Evolutionary conservation across 2,329 filamentous ascomycete genomes (phyloP), one percentile per base, ranked within the genome.

Genomic region (Phaeosphaeria sp.): DNA sequence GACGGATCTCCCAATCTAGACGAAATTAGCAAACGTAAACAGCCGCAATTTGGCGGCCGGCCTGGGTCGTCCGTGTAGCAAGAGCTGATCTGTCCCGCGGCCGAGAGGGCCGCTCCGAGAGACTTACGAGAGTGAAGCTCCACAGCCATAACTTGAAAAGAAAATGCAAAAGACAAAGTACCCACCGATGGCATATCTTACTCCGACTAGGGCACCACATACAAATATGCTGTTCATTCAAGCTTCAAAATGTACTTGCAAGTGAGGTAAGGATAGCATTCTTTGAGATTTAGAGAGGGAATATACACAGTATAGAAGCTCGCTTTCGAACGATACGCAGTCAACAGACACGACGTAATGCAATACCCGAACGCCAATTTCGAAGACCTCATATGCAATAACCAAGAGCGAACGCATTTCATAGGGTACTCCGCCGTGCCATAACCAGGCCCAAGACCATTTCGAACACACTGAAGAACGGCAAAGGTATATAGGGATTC

Each of bases 341-440:
- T 46, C 20, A 27, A 65, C 46, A 57, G 45, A 63, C 49, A 47
- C 24, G 52, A 60, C 64, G 63, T 67, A 60, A 36, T 59, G 51
- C 59, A 54, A 70, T 69, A 46, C 62, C 65, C 53, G 45, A 66
- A 68, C 63, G 63, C 66, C 63, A 51, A 57, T 7, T 42, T 50
- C 27, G 55, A 51, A 49, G 40, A 49, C 56, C 57, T 49, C 51
- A 57, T 52, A 72, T 72, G 64, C 66, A 68, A 62, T 42, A 59
- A 49, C 57, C 63, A 64, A 58, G 55, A 57, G 51, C 64, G 59
- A 54, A 55, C 61, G 56, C 65, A 66, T 25, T 50, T 59, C 61
- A 63, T 56, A 53, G 54, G 60, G 57, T 47, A 36, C 20, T 46
- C 44, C 44, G 15, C 44, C 15, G 22, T 39, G 47, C 15, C 30